Percentiles rank a stretch among this genome's conserved stretches.
These are phyloP conservation scores for Lactarius psammicola DNA, from an alignment of 768 basidiomycete genomes.

Conservation along the genomic window DNA sequence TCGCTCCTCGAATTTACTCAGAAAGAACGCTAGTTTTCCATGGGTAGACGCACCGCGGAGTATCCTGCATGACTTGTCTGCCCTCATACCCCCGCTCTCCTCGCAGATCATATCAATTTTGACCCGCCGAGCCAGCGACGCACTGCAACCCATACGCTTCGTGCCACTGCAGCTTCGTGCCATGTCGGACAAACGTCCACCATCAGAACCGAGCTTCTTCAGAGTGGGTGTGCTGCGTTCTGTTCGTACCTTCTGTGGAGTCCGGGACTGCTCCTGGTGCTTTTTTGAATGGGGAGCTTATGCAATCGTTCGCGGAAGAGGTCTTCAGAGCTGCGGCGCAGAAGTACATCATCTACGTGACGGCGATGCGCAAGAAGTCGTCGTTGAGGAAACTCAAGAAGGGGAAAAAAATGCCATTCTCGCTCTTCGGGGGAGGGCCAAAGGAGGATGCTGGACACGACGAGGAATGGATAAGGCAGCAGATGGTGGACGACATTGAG, in stretches of 20 bases:
- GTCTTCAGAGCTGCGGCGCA: conserved; percentile 73
- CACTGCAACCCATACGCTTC: conserved; percentile 77
- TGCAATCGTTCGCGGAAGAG: conserved; percentile 51
- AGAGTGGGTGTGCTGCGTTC: conserved; percentile 79
- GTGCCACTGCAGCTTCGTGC: conserved; percentile 91
- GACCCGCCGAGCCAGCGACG: conserved; percentile 78
- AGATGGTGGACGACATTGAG: conserved; percentile 86
- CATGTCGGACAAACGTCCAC: conserved; percentile 68
- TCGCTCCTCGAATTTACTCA: background rate
- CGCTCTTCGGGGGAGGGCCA: conserved; percentile 64
- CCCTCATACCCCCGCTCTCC: conserved; percentile 57
- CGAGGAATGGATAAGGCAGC: conserved; percentile 82
- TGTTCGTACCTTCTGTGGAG: conserved; percentile 66
- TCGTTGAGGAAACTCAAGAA: conserved; percentile 84
- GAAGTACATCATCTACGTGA: conserved; percentile 69
- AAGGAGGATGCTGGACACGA: conserved; percentile 74
- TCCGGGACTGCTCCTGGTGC: conserved; percentile 57
- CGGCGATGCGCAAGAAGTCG: conserved; percentile 88
- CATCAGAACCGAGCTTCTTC: conserved; percentile 84
- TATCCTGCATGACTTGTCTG: conserved; percentile 48
- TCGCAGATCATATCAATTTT: conserved; percentile 68
- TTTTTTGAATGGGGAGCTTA: conserved; percentile 53
- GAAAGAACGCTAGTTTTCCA: background rate
- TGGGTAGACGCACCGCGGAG: conserved; percentile 54
- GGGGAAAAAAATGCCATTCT: conserved; percentile 75